A percentile compares a stretch with the other conserved stretches of the same genome.
Evolutionary conservation across 208 protist species (phyloP).

Genomic region (Trypanosomatidae sp.): DNA sequence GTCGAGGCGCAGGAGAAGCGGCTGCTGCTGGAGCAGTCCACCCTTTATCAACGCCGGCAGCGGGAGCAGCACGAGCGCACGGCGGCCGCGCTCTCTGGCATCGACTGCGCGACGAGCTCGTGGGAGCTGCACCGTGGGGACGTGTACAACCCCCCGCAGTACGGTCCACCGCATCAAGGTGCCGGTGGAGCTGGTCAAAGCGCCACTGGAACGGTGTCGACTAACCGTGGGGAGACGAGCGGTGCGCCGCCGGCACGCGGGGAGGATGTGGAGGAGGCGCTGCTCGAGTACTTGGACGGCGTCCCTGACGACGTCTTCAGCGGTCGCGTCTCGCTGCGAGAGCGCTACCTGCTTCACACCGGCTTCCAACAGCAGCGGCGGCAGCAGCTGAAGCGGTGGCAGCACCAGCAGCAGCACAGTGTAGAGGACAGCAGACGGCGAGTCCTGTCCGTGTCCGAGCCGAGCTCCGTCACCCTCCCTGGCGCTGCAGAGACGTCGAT

Average conservation of each 20-base stretch:
- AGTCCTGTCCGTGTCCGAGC: too few species aligned
- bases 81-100: slow-evolving; percentile 33
- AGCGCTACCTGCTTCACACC: slow-evolving; percentile 54
- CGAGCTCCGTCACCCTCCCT: too few species aligned
- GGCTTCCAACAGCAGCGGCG: slow-evolving; percentile 30
- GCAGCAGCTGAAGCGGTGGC: background rate
- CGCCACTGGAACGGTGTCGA: too few species aligned
- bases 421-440: too few species aligned
- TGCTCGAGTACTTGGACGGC: slow-evolving; percentile 63
- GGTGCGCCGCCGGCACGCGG: slow-evolving; percentile 1
- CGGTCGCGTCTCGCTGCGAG: slow-evolving; percentile 49
- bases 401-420: too few species aligned
- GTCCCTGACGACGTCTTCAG: slow-evolving; percentile 66
- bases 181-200: too few species aligned
- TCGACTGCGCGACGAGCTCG: slow-evolving; percentile 42
- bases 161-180: too few species aligned
- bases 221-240: too few species aligned
- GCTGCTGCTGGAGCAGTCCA: slow-evolving; percentile 41
- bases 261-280: slow-evolving; percentile 47
- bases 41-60: slow-evolving; percentile 43
- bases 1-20: slow-evolving; percentile 21
- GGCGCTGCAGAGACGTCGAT: too few species aligned
- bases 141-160: slow-evolving; percentile 25
- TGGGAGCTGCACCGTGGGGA: slow-evolving; percentile 64
- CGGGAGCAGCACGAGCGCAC: slow-evolving; percentile 24